Percentiles rank a stretch among this genome's conserved stretches.
Conservation (phyloP, 768 basidiomycete genomes). For the Suillus occidentalis region DNA sequence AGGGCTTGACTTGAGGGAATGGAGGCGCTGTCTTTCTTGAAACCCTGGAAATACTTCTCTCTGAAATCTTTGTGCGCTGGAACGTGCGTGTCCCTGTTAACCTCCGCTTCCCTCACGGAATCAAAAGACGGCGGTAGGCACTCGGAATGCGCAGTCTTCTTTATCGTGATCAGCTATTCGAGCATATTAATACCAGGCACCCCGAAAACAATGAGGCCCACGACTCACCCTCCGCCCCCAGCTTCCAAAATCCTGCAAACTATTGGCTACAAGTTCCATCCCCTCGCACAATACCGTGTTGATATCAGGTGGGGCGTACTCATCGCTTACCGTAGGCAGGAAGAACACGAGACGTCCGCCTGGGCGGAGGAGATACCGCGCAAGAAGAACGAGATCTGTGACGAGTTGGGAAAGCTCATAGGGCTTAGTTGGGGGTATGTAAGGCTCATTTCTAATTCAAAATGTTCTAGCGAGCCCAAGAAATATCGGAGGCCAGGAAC, state of each 20-base stretch:
- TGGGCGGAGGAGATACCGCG: conserved; percentile 82
- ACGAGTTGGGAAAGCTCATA: conserved; percentile 89
- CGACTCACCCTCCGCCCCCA: conserved; percentile 87
- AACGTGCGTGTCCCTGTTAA: conserved; percentile 36
- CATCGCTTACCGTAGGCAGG: conserved; percentile 88
- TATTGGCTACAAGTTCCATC: conserved; percentile 87
- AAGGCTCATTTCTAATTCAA: conserved; percentile 56
- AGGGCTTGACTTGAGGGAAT: background rate
- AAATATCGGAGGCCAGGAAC: conserved; percentile 22
- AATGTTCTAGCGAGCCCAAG: background rate
- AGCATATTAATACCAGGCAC: conserved; percentile 6
- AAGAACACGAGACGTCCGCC: conserved; percentile 93
- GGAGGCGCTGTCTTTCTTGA: conserved; percentile 45
- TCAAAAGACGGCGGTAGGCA: conserved; percentile 60
- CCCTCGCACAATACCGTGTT: conserved; percentile 77
- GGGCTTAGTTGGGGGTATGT: conserved; percentile 87
- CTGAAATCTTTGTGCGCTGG: conserved; percentile 92
- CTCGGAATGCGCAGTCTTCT: conserved; percentile 52
- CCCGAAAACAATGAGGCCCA: conserved; percentile 1
- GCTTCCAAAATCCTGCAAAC: conserved; percentile 88
- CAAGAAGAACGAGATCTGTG: conserved; percentile 74
- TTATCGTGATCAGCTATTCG: conserved; percentile 88
- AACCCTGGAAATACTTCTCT: conserved; percentile 84
- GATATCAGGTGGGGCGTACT: conserved; percentile 87
- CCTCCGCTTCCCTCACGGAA: conserved; percentile 11